Conservation (phyloP, 208 protist genomes). For the Blastocrithidia nonstop region DNA sequence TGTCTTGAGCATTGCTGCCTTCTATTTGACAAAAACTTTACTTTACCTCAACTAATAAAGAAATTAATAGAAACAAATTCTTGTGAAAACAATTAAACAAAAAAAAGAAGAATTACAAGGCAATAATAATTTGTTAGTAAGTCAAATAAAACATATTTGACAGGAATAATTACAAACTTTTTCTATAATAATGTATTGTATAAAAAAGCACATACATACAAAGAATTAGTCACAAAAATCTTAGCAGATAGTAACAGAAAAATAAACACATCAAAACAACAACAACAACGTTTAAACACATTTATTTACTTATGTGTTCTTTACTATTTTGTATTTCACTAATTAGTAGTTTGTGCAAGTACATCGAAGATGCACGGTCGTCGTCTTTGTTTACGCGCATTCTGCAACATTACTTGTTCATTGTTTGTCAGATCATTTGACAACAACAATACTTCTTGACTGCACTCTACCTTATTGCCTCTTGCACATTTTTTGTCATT, state of each 20-base stretch:
- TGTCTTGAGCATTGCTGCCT: constrained; percentile 41
- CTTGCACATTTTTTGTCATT: too few relatives aligned
- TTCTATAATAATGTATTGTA: constrained; percentile 1
- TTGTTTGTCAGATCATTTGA: too few relatives aligned
- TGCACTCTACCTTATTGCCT: too few relatives aligned
- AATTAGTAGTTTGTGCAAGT: too few relatives aligned
- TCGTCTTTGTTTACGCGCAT: too few relatives aligned
- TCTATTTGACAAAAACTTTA: not conserved
- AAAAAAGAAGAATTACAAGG: not conserved
- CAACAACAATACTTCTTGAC: too few relatives aligned
- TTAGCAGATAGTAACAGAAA: not conserved
- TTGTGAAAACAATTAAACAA: not conserved
- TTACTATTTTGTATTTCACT: not conserved
- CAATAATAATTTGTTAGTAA: too few relatives aligned
- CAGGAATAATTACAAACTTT: too few relatives aligned
- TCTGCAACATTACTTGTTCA: too few relatives aligned
- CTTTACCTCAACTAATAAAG: not conserved
- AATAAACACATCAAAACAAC: not conserved
- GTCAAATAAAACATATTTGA: too few relatives aligned
- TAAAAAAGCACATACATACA: constrained; percentile 1
- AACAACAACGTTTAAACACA: not conserved
- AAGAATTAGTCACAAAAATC: not conserved
- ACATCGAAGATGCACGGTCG: too few relatives aligned
- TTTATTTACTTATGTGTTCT: not conserved
- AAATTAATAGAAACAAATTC: not conserved